Evolutionary conservation across 163 green algal genomes (phyloP), one percentile per base, ranked within the genome.

Genomic region (Smithsoniella earleae): DNA sequence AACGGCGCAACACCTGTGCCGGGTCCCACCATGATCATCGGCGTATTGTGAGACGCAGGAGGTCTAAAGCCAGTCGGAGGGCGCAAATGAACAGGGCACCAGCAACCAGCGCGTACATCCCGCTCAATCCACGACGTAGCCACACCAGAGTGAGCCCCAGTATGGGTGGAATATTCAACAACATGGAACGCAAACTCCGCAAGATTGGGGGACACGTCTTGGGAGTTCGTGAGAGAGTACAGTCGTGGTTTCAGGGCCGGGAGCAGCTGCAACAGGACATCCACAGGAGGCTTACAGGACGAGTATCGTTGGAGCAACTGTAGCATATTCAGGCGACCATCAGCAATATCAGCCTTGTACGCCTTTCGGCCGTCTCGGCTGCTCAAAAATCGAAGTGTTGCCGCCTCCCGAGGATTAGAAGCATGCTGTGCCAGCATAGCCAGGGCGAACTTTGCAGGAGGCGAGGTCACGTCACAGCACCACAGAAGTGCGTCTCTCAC

Each of bases 1-100:
- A 97, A 97, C 34, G 92, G 91, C 1, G 91, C 86, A 3, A 97
- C 92, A 1, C 92, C 92, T 0, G 92, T 97, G 75, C 92, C 92
- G 0, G 92, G 92, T 0, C 92, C 92, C n/a, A 97, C 86, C 90
- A 97, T 93, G 43, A 97, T 81, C 58, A 92, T 46, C 0, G 92
- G 92, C 13, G 72, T 78, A n/a, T 64, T 75, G 31, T 93, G 75
- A 63, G 83, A 77, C 1, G 66, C 31, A 0, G 91, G 91, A 1
- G 83, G 83, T 25, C 49, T 36, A 33, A 69, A 69, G 25, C 58
- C 58, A 38, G 58, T 69, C 4, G 58, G 58, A 43, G 58, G 58
- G 30, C 58, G 58, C n/a, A 69, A 16, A 33, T 69, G 58, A 30
- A 69, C 58, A 13, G 58, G 27, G 5, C 20, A 34, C 58, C 58